A percentile compares a stretch with the other conserved stretches of the same genome.
Conservation (phyloP, 345 rosid genomes). For the Noccaea caerulescens region DNA sequence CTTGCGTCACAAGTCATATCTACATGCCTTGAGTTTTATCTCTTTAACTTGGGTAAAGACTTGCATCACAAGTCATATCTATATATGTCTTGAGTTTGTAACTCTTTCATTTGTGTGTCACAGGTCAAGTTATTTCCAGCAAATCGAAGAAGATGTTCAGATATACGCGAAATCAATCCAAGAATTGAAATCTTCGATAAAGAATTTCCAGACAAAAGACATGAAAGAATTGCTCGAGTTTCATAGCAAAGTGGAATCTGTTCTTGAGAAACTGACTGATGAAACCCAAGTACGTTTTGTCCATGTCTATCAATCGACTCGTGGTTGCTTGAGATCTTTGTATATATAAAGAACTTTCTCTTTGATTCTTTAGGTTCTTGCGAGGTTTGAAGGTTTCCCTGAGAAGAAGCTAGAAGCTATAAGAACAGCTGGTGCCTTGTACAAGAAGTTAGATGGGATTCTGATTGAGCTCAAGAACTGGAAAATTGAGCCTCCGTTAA, state of each 20-base stretch:
- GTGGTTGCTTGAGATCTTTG: not conserved
- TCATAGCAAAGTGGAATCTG: slow-evolving; percentile 53
- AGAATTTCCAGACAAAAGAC: slow-evolving; percentile 55
- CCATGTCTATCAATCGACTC: not conserved
- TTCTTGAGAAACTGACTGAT: slow-evolving; percentile 61
- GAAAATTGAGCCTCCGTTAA: slow-evolving; percentile 59
- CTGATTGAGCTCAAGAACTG: slow-evolving; percentile 55
- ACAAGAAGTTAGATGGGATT: slow-evolving; percentile 54
- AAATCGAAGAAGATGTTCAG: slow-evolving; percentile 66
- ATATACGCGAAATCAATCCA: slow-evolving; percentile 49
- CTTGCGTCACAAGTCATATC: slow-evolving; percentile 27
- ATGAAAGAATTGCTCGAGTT: slow-evolving; percentile 59
- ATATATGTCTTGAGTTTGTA: not conserved
- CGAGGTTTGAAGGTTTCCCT: slow-evolving; percentile 71
- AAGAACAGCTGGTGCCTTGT: slow-evolving; percentile 61
- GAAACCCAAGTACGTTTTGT: slow-evolving; percentile 58
- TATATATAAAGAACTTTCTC: too few relatives aligned
- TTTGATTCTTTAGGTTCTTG: slow-evolving; percentile 54
- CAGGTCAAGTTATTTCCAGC: slow-evolving; percentile 70
- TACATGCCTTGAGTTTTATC: not conserved
- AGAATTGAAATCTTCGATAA: slow-evolving; percentile 54
- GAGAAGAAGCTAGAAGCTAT: slow-evolving; percentile 63
- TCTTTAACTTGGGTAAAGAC: slow-evolving; percentile 41
- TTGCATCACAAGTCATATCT: slow-evolving; percentile 20
- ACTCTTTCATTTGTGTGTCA: slow-evolving; percentile 1